Percentiles rank a stretch among this genome's conserved stretches.
phyloP scores from a whole-genome alignment of 352 stramenopile species.

The Pythium utonaiense region DNA sequence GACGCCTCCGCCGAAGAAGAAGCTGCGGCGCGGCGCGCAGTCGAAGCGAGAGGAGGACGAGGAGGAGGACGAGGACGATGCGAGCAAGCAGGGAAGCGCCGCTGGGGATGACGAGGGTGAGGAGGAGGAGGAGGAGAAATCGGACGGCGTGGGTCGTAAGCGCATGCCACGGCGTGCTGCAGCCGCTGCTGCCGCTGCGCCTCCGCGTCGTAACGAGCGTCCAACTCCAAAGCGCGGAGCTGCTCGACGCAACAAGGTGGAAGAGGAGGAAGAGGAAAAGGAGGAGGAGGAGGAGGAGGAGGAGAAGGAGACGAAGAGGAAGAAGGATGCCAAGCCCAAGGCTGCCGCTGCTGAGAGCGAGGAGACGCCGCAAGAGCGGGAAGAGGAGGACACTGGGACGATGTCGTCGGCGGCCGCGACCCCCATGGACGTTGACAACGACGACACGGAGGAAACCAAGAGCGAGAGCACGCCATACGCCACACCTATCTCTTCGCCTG shows the following conservation, averaged over 20 bases:
- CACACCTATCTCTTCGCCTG: constrained; percentile 20
- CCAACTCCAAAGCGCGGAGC: background rate
- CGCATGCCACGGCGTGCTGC: constrained; percentile 15
- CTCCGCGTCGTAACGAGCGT: background rate
- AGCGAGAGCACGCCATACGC: constrained; percentile 21
- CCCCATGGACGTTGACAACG: constrained; percentile 18
- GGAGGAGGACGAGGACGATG: constrained; percentile 9
- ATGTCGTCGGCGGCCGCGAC: constrained; percentile 13
- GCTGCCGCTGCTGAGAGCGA: background rate
- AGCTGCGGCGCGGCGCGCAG: constrained; percentile 7
- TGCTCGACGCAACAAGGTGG: constrained; percentile 13
- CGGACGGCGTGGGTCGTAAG: constrained; percentile 5
- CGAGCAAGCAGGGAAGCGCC: constrained; percentile 1
- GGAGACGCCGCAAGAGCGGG: constrained; percentile 19
- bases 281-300: constrained; percentile 23
- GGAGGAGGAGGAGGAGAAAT: constrained; percentile 7
- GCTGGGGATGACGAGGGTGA: constrained; percentile 14
- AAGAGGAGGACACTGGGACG: constrained; percentile 21
- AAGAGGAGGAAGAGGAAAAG: constrained; percentile 16
- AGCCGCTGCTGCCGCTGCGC: background rate
- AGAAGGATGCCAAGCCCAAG: constrained; percentile 20
- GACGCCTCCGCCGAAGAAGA: constrained; percentile 19
- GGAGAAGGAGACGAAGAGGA: constrained; percentile 36
- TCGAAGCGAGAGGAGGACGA: constrained; percentile 1
- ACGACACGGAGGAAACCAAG: constrained; percentile 23